These are phyloP conservation scores for Hypocreales sp. DNA, from an alignment of 2,329 filamentous ascomycete genomes.

Conservation along the genomic window DNA sequence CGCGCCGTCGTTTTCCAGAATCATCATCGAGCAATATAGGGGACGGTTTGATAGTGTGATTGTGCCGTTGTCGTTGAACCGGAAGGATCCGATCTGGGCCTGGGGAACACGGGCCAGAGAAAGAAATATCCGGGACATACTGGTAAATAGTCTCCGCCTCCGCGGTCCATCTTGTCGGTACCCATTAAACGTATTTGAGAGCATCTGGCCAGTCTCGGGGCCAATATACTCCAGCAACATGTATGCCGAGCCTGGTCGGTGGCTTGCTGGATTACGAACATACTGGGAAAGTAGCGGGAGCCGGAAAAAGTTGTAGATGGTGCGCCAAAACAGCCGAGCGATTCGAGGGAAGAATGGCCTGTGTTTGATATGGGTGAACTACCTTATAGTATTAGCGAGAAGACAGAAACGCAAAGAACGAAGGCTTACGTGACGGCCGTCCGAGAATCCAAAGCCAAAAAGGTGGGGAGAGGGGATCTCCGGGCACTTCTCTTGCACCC, in stretches of 20 bases:
- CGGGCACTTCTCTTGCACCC: constrained; percentile 20
- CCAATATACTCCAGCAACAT: constrained; percentile 12
- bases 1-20: constrained; percentile 18
- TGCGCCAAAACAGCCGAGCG: background rate
- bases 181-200: constrained; percentile 11
- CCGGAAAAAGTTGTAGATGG: constrained; percentile 1
- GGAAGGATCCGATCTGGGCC: constrained; percentile 12
- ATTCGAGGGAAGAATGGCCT: background rate
- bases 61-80: constrained; percentile 13
- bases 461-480: constrained; percentile 16
- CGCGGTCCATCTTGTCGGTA: constrained; percentile 3
- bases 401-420: background rate
- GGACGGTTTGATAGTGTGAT: constrained; percentile 16
- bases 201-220: constrained; percentile 10
- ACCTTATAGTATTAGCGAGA: background rate
- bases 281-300: constrained; percentile 1
- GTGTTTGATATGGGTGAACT: background rate
- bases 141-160: constrained; percentile 12
- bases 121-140: constrained; percentile 11
- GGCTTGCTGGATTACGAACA: constrained; percentile 1
- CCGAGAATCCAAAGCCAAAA: constrained; percentile 6
- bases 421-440: constrained; percentile 1
- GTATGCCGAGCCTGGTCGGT: constrained; percentile 7
- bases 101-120: constrained; percentile 13
- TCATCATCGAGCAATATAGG: constrained; percentile 10